Percentiles rank a stretch among this genome's conserved stretches.
Evolutionary conservation across 306 rosid species (phyloP).

Genomic region (Erythrophleum fordii): DNA sequence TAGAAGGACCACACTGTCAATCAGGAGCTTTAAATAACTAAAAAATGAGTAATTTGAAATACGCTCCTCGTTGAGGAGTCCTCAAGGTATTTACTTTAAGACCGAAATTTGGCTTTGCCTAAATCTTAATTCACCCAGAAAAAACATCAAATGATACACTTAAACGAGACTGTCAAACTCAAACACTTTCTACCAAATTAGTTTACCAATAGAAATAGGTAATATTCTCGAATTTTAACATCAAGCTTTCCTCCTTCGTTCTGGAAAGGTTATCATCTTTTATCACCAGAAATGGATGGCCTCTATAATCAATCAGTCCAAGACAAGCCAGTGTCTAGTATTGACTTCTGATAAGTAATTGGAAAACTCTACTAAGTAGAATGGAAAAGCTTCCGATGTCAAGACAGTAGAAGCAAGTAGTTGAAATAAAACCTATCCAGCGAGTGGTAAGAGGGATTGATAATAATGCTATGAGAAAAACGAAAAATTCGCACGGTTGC

Average conservation of each 20-base stretch:
- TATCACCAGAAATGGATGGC: neutral
- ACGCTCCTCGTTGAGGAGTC: neutral
- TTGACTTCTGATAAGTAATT: neutral
- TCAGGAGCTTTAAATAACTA: neutral
- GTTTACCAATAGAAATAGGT: neutral
- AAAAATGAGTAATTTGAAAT: too few relatives aligned
- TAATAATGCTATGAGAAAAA: neutral
- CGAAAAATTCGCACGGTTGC: too few relatives aligned
- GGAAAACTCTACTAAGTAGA: neutral
- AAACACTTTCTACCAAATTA: neutral
- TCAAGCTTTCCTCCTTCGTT: neutral
- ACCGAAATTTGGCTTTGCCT: neutral
- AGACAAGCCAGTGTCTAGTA: neutral
- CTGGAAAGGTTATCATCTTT: neutral
- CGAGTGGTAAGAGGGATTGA: constrained; percentile 13
- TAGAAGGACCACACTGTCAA: neutral
- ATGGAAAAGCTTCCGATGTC: neutral
- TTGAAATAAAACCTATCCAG: neutral
- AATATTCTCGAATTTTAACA: neutral
- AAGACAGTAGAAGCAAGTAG: neutral
- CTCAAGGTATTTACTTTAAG: neutral
- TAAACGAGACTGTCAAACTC: neutral
- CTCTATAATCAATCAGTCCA: neutral
- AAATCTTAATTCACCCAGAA: neutral
- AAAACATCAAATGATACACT: neutral